Evolutionary conservation across 2,329 filamentous ascomycete genomes (phyloP).

Genomic region (Metarhizium anisopliae): DNA sequence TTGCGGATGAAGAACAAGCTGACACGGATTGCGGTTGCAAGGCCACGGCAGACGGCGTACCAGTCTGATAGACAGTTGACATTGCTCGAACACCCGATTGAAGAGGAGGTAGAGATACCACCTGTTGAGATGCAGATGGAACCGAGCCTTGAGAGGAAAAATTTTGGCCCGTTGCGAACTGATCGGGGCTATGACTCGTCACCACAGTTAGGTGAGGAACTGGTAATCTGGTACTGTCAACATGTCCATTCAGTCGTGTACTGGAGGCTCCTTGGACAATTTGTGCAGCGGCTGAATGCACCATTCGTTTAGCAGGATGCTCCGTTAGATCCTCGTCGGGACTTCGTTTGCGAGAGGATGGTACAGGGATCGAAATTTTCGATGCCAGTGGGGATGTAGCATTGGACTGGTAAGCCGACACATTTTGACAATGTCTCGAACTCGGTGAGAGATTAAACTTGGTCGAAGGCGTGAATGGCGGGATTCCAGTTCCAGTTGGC

Average conservation of each 20-base stretch:
- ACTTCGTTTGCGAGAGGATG: conserved; percentile 39
- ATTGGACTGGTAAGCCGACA: conserved; percentile 30
- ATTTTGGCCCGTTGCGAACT: conserved; percentile 27
- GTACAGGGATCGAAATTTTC: conserved; percentile 34
- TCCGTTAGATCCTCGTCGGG: conserved; percentile 41
- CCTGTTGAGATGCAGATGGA: conserved; percentile 13
- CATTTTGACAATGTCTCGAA: conserved; percentile 26
- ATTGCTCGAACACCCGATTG: conserved; percentile 59
- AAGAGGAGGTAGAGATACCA: conserved; percentile 53
- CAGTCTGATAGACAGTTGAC: conserved; percentile 62
- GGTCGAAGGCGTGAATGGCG: conserved; percentile 23
- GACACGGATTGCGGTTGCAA: conserved; percentile 28
- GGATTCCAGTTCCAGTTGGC: conserved; percentile 31
- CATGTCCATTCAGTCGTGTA: conserved; percentile 11
- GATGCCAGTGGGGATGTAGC: conserved; percentile 38
- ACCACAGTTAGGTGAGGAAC: conserved; percentile 64
- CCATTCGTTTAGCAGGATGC: conserved; percentile 44
- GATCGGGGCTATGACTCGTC: conserved; percentile 28
- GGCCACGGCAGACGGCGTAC: conserved; percentile 26
- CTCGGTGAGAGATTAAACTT: conserved; percentile 32
- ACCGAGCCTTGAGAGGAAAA: conserved; percentile 32
- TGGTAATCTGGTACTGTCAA: conserved; percentile 43
- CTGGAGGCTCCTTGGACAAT: conserved; percentile 8
- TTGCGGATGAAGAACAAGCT: conserved; percentile 13
- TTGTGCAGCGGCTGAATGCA: conserved; percentile 15